Base-by-base conservation (phyloP, 768 basidiomycete genomes). In the Termitomyces sp. region DNA sequence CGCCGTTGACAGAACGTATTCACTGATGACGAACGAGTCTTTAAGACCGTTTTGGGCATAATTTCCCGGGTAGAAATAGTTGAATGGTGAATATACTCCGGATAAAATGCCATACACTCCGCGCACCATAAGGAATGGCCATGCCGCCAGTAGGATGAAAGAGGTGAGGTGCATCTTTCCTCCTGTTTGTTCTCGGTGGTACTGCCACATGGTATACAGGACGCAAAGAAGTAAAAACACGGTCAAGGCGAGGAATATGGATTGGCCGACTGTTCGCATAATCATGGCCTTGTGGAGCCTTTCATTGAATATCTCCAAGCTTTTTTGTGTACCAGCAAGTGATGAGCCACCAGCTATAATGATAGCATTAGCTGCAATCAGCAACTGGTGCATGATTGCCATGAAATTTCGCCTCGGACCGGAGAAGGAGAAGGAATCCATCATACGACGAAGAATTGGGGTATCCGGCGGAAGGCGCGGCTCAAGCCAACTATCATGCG, bases 401-500 rank as follows among this genome's bases (percentile, higher is more conserved):
- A 73, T 72, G 20, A 68, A 68, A 14, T 65, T 64, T 27, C 64
- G 53, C 26, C 58, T 63, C 24, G 64, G 54, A 7, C 64, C 46
- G 53, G 66, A 54, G n/a, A 72, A 26, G 4, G 66, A 59, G 29
- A 72, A 58, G 1, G 71, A 67, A 6, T 67, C 67, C 9, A 63
- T 37, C 56, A 71, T 46, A 27, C 62, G 57, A 14, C 64, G 61
- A 39, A 49, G 60, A 18, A 57, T 47, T 22, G 61, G 55, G 9
- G 64, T 62, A 12, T 56, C 59, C 0, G 63, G 63, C 5, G 50
- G 56, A 31, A 64, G 53, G 26, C 67, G 67, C 13, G 71, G 72
- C 56, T 74, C 73, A 9, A 74, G 65, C 72, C 72, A 74, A 22
- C 70, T 71, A 34, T 67, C 64, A 12, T 67, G 67, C 10, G 57